These are phyloP conservation scores for Cylindrotheca fusiformis DNA, from an alignment of 108 stramenopile genomes.

Conservation along the genomic window DNA sequence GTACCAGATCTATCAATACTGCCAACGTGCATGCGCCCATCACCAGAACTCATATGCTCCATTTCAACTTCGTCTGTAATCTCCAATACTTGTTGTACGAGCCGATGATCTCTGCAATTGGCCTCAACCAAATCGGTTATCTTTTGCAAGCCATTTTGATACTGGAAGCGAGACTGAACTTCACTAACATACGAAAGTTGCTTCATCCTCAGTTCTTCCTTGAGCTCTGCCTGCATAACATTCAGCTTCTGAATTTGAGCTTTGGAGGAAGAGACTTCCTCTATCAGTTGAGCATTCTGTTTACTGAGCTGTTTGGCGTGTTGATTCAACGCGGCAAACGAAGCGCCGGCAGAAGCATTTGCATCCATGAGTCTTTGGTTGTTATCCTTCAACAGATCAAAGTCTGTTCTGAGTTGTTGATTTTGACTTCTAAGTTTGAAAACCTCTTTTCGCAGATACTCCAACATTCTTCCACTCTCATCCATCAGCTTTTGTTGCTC, in stretches of 20 bases:
- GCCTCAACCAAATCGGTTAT: conserved; percentile 61
- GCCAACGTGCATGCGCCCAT: not conserved
- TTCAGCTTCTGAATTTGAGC: conserved; percentile 33
- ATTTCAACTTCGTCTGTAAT: conserved; percentile 55
- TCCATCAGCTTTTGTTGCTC: conserved; percentile 70
- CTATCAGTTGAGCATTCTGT: conserved; percentile 39
- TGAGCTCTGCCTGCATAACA: conserved; percentile 47
- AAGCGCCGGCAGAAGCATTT: conserved; percentile 67
- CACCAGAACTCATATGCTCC: conserved; percentile 19
- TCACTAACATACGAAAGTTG: conserved; percentile 63
- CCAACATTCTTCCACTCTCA: conserved; percentile 73
- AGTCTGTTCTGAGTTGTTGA: conserved; percentile 51
- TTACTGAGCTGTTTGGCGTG: conserved; percentile 62
- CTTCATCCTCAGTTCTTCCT: conserved; percentile 71
- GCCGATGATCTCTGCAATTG: conserved; percentile 43
- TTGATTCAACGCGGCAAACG: conserved; percentile 69
- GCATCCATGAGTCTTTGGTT: conserved; percentile 73
- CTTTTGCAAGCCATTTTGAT: conserved; percentile 50
- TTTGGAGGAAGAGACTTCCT: conserved; percentile 39
- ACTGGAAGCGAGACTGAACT: conserved; percentile 59
- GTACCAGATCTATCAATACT: not conserved
- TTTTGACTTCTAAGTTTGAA: conserved; percentile 55
- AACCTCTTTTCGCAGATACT: conserved; percentile 67
- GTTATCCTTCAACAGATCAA: conserved; percentile 65
- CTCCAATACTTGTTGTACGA: conserved; percentile 54